A percentile compares a stretch with the other conserved stretches of the same genome.
Conservation (phyloP, 371 early-diverging fungal species). For the Conidiobolus incongruus region DNA sequence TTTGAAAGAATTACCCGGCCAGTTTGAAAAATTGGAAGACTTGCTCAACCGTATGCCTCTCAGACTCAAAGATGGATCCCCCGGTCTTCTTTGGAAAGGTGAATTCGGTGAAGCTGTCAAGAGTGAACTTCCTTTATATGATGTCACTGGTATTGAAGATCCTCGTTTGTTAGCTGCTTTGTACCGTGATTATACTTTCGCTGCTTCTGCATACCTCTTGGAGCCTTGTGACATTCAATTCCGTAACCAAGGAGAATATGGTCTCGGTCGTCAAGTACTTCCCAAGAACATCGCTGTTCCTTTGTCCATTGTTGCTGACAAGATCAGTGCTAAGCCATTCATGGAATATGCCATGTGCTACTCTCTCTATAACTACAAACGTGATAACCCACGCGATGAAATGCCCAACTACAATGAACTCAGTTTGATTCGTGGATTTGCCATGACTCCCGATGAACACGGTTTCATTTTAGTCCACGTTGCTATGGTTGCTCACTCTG, state of each 20-base stretch:
- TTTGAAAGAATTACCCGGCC: slow-evolving; percentile 28
- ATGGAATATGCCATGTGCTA: slow-evolving; percentile 62
- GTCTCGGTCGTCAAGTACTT: slow-evolving; percentile 46
- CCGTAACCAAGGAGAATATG: slow-evolving; percentile 42
- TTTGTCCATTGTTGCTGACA: slow-evolving; percentile 33
- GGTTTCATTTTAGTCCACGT: slow-evolving; percentile 67
- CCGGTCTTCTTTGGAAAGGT: slow-evolving; percentile 53
- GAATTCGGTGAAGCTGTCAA: slow-evolving; percentile 55
- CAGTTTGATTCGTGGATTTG: slow-evolving; percentile 47
- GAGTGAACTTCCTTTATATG: slow-evolving; percentile 41
- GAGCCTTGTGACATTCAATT: slow-evolving; percentile 68
- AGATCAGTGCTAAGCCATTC: slow-evolving; percentile 56
- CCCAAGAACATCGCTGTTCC: slow-evolving; percentile 66
- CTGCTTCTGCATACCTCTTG: slow-evolving; percentile 67
- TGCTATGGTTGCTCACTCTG: slow-evolving; percentile 60
- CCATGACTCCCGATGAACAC: slow-evolving; percentile 42
- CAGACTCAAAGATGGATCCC: slow-evolving; percentile 27
- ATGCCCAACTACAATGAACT: slow-evolving; percentile 46
- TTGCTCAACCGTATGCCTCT: slow-evolving; percentile 61
- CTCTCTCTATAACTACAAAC: slow-evolving; percentile 53
- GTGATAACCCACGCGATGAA: slow-evolving; percentile 25
- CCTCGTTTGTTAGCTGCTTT: slow-evolving; percentile 45
- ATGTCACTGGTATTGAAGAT: slow-evolving; percentile 42
- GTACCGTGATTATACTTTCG: slow-evolving; percentile 69
- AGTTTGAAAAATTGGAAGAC: slow-evolving; percentile 37